phyloP scores from a whole-genome alignment of 2,329 filamentous ascomycete species.

The Colletotrichum sp. region DNA sequence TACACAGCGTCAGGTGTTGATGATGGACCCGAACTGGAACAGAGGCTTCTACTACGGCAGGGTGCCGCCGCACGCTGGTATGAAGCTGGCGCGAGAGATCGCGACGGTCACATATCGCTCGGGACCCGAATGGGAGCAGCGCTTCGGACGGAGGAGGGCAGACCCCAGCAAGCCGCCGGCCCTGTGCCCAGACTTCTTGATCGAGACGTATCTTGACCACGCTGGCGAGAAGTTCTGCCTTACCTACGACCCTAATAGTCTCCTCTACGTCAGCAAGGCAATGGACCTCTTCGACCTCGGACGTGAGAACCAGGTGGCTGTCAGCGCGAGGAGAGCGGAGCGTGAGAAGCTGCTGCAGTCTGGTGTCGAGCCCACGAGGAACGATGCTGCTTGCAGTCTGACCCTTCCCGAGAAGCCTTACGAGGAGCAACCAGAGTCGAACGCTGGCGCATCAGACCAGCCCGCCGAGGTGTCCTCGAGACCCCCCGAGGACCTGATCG shows the following conservation, averaged over 20 bases:
- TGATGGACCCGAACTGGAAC: conserved; percentile 99
- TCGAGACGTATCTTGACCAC: conserved; percentile 97
- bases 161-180: conserved; percentile 88
- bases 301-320: conserved; percentile 67
- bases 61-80: conserved; percentile 91
- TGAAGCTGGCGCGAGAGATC: conserved; percentile 98
- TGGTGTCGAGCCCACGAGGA: conserved; percentile 34
- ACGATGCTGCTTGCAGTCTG: conserved; percentile 71
- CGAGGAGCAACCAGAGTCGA: conserved; percentile 72
- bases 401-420: conserved; percentile 86
- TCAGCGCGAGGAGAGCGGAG: conserved; percentile 64
- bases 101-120: conserved; percentile 97
- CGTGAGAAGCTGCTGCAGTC: conserved; percentile 63
- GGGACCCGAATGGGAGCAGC: conserved; percentile 95
- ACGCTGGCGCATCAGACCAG: conserved; percentile 39
- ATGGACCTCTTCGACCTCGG: conserved; percentile 99
- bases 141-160: conserved; percentile 86
- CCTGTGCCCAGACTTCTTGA: conserved; percentile 95
- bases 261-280: conserved; percentile 96
- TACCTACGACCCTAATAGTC: conserved; percentile 93
- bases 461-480: conserved; percentile 39
- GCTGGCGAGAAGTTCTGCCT: conserved; percentile 98
- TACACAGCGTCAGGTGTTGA: conserved; percentile 94
- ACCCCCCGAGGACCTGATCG: conserved; percentile 80
- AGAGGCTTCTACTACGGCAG: conserved; percentile 90